These are phyloP conservation scores for Pleurotus pulmonarius DNA, from an alignment of 768 basidiomycete genomes.

Conservation along the genomic window DNA sequence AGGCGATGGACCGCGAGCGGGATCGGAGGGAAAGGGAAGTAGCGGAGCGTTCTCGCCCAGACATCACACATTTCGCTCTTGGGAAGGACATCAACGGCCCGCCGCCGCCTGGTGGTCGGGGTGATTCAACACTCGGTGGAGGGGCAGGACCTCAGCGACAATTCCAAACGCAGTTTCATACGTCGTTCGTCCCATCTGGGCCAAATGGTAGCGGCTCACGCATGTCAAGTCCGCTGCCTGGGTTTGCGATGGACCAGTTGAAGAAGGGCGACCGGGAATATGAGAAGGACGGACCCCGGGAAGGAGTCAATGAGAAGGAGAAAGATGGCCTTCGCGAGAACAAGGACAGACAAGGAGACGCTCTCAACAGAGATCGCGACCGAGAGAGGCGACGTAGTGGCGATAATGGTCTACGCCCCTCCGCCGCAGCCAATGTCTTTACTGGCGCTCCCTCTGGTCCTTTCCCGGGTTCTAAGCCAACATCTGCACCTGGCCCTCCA, in stretches of 20 bases:
- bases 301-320: slow-evolving; percentile 3
- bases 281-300: background rate
- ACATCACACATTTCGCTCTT: background rate
- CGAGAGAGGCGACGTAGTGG: slow-evolving; percentile 1
- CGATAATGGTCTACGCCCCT: background rate
- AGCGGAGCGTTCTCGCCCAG: background rate
- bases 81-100: background rate
- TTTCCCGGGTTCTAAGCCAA: background rate
- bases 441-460: background rate
- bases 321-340: background rate
- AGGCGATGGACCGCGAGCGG: slow-evolving; percentile 7
- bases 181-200: slow-evolving; percentile 22
- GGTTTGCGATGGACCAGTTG: background rate
- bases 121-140: background rate
- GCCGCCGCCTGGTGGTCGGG: background rate
- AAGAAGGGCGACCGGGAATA: slow-evolving; percentile 2
- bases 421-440: background rate
- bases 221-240: background rate
- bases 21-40: slow-evolving; percentile 7
- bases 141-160: slow-evolving; percentile 19
- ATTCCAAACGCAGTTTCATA: slow-evolving; percentile 28
- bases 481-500: background rate
- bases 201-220: slow-evolving; percentile 4
- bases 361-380: background rate
- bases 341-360: background rate